Conservation (phyloP, 2,329 filamentous ascomycete species). For the Didymella arachidicola region DNA sequence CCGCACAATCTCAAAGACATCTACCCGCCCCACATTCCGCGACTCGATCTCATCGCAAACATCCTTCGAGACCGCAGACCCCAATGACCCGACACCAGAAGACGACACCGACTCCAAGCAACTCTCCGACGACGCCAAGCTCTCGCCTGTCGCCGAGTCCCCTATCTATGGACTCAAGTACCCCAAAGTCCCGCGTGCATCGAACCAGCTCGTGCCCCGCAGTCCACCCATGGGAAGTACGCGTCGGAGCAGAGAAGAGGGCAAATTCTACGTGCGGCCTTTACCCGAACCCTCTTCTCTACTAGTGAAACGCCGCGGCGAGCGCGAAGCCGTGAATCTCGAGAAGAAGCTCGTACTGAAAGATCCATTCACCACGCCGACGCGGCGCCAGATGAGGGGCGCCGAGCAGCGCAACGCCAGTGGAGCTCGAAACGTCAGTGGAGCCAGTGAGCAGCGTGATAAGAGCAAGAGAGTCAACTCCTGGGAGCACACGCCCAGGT, state of each 20-base stretch:
- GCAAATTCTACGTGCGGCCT: conserved; percentile 8
- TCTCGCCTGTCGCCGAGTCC: conserved; percentile 55
- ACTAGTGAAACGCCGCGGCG: conserved; percentile 49
- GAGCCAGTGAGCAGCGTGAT: background rate
- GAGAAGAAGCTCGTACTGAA: conserved; percentile 33
- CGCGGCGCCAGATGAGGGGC: conserved; percentile 25
- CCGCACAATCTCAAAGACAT: conserved; percentile 34
- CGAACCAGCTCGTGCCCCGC: conserved; percentile 56
- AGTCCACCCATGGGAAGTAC: conserved; percentile 28
- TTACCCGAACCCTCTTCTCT: conserved; percentile 38
- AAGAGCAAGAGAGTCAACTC: conserved; percentile 7
- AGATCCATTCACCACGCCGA: conserved; percentile 42
- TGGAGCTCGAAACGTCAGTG: background rate
- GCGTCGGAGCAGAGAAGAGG: conserved; percentile 13
- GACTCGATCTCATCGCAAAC: conserved; percentile 52
- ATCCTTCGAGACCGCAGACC: conserved; percentile 56
- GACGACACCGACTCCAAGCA: conserved; percentile 52
- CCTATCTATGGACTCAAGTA: conserved; percentile 57
- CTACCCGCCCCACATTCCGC: conserved; percentile 35
- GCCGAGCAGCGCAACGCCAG: background rate
- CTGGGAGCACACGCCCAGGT: conserved; percentile 30
- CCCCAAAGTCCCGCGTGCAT: conserved; percentile 58
- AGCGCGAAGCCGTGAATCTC: conserved; percentile 46
- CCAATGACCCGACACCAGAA: conserved; percentile 57
- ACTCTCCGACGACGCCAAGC: conserved; percentile 36